phyloP scores from a whole-genome alignment of 2,329 filamentous ascomycete species.

The Monosporascus sp. region DNA sequence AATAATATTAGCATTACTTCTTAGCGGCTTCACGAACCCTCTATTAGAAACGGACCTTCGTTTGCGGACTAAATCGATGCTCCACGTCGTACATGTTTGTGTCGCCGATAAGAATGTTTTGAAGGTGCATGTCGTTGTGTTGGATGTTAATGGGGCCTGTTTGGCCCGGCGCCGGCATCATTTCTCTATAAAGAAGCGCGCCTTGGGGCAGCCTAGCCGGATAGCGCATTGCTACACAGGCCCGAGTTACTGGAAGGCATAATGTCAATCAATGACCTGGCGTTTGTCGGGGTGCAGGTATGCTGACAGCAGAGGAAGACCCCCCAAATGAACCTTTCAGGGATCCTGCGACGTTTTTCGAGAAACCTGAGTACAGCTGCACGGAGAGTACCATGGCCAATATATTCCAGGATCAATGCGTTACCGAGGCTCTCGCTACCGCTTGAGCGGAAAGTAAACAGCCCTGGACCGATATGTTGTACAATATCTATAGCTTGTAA shows the following conservation, averaged over 20 bases:
- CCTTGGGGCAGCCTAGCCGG: neutral
- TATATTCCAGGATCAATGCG: neutral
- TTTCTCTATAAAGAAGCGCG: neutral
- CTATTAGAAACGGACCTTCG: neutral
- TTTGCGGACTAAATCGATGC: neutral
- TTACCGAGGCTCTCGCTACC: neutral
- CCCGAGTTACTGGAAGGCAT: neutral
- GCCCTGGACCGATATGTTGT: neutral
- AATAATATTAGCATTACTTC: neutral
- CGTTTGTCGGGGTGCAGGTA: neutral
- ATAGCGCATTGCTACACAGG: neutral
- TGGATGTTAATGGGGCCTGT: neutral
- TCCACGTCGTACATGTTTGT: neutral
- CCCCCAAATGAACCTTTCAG: neutral
- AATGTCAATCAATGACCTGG: neutral
- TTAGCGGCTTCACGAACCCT: neutral
- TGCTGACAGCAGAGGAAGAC: neutral
- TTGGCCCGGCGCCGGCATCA: neutral
- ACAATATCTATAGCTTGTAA: neutral
- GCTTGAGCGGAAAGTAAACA: neutral
- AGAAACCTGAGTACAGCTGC: neutral
- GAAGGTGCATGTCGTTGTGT: neutral
- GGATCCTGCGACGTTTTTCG: neutral
- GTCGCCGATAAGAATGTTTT: neutral
- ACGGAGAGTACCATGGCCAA: neutral